Conservation (phyloP, 177 flowering plant species). For the Vitis hybrid region DNA sequence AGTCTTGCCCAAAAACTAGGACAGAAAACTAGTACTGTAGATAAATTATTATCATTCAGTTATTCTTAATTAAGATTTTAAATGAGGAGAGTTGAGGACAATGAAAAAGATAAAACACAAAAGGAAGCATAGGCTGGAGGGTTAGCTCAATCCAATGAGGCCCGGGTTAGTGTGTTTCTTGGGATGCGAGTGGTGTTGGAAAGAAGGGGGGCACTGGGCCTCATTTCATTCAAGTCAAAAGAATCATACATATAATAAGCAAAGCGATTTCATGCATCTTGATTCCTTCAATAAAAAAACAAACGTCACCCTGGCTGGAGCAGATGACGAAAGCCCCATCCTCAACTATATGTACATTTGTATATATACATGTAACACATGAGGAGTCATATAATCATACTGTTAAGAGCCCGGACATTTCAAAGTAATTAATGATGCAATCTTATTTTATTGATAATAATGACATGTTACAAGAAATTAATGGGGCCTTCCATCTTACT, state of each 20-base stretch:
- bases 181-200: neutral
- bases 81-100: neutral
- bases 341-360: neutral
- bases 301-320: conserved; percentile 17
- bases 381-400: too few species aligned
- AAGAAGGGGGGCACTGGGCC: neutral
- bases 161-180: neutral
- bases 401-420: neutral
- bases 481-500: neutral
- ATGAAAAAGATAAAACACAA: neutral
- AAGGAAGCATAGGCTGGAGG: neutral
- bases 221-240: neutral
- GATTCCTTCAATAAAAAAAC: neutral
- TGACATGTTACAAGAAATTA: neutral
- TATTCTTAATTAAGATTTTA: too few species aligned
- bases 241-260: conserved; percentile 1
- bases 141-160: too few species aligned
- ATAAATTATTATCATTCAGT: too few species aligned
- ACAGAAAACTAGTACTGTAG: too few species aligned
- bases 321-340: conserved; percentile 16
- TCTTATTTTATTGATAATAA: neutral
- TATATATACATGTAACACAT: too few species aligned
- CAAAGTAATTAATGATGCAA: neutral
- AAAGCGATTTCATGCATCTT: neutral
- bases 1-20: too few species aligned